phyloP scores from a whole-genome alignment of 805 yeast species.

The Metschnikowia similis region DNA sequence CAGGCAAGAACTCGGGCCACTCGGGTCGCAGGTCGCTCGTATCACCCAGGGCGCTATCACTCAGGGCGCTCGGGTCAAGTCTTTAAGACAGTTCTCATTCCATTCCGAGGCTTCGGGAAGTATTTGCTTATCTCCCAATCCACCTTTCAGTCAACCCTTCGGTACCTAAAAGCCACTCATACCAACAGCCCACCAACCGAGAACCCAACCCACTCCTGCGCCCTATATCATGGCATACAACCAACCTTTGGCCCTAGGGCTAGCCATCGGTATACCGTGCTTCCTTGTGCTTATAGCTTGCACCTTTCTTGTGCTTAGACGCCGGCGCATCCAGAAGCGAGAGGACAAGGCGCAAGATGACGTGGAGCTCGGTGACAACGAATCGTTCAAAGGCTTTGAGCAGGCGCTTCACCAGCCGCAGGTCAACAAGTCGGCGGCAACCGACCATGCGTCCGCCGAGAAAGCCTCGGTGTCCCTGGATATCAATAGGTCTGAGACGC shows the following conservation, averaged over 20 bases:
- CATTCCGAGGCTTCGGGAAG: too few relatives aligned
- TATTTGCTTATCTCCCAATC: too few relatives aligned
- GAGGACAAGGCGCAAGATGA: constrained; percentile 32
- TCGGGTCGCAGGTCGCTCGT: too few relatives aligned
- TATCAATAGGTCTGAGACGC: neutral
- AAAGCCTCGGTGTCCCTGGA: constrained; percentile 1
- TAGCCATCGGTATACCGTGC: constrained; percentile 40
- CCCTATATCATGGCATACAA: constrained; percentile 11
- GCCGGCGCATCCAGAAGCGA: constrained; percentile 25
- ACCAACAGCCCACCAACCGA: too few relatives aligned
- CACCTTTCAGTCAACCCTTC: too few relatives aligned
- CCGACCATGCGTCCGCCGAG: constrained; percentile 2
- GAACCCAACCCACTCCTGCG: too few relatives aligned
- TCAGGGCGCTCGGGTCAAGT: too few relatives aligned
- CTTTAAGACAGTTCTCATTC: too few relatives aligned
- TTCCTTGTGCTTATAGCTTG: constrained; percentile 25
- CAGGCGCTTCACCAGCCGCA: constrained; percentile 31
- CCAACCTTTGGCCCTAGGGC: constrained; percentile 33
- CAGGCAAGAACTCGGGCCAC: too few relatives aligned
- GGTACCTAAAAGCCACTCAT: too few relatives aligned
- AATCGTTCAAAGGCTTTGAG: constrained; percentile 32
- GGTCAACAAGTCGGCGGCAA: constrained; percentile 4
- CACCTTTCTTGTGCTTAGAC: constrained; percentile 25
- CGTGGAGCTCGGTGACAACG: constrained; percentile 34
- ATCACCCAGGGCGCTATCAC: too few relatives aligned